Evolutionary conservation across 169 alveolate species (phyloP), one percentile per base, ranked within the genome.

Genomic region (Eimeria praecox): DNA sequence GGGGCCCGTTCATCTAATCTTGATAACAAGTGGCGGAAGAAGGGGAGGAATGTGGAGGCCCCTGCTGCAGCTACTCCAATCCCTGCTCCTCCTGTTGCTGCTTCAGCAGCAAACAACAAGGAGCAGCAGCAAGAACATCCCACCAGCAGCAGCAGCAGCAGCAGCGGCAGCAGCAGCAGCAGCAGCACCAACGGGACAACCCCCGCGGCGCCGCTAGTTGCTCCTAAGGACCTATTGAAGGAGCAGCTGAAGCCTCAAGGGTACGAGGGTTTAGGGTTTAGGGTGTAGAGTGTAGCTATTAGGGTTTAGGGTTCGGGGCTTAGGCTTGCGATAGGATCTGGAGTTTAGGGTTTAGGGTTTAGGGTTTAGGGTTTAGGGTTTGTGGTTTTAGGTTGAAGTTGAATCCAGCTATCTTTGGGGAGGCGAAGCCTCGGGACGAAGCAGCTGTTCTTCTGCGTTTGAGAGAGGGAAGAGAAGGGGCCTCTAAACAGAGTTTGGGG

Each of bases 231-330:
- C 35, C 89, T 78, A 9, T 30, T 78, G 33, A 78, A 44, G 64
- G 89, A 78, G 62, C 89, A 78, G 62, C n/a, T 78, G 89, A 78
- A 44, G 64, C 89, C 89, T 6, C 89, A 78, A 42, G 89, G 89
- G 89, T 78, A 35, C 35, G 89, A 38, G 35, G 64, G 85, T 73
- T 24, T 0, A 24, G 49, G 85, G 35, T 1, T 73, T n/a, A 73
- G 85, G 46, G 85, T 30, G 12, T 33, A 8, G 49, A 49, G 85
- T 24, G 10, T 73, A 40, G 22, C 27, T 42, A 42, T 30, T 73
- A 38, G 40, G 44, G 44, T 30, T 22, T 73, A 33, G 44, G 44
- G 85, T 73, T 73, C 9, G 20, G n/a, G 85, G 85, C 33, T 73
- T 73, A 49, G 20, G 42, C 52, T n/a, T 73, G n/a, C n/a, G n/a